Conservation (phyloP, 2,329 filamentous ascomycete genomes). For the Alternaria sp. region DNA sequence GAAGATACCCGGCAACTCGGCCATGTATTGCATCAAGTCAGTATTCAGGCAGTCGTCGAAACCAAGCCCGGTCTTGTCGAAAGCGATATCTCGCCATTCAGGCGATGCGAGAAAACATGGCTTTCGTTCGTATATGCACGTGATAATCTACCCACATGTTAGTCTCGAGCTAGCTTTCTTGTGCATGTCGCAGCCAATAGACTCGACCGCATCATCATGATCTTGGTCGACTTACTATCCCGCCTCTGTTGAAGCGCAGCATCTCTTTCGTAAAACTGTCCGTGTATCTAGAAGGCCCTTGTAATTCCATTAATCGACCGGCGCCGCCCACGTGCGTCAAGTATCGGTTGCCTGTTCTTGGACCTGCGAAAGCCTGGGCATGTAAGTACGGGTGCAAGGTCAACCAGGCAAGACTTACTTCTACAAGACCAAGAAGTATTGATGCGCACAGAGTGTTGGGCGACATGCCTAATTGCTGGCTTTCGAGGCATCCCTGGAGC, state of each 20-base stretch:
- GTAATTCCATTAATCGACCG: constrained; percentile 41
- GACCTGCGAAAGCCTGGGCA: constrained; percentile 38
- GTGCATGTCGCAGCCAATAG: not conserved
- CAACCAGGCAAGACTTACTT: constrained; percentile 21
- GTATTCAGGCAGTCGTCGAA: constrained; percentile 37
- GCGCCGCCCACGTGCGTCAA: constrained; percentile 43
- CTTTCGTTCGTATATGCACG: constrained; percentile 38
- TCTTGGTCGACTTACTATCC: constrained; percentile 30
- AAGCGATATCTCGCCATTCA: constrained; percentile 42
- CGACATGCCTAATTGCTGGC: constrained; percentile 37
- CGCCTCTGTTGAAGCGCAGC: constrained; percentile 37
- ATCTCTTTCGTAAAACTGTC: constrained; percentile 42
- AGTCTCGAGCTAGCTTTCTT: not conserved
- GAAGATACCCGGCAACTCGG: constrained; percentile 35
- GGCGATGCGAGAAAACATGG: constrained; percentile 38
- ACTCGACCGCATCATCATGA: not conserved
- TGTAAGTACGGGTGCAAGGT: not conserved
- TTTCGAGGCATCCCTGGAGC: constrained; percentile 36
- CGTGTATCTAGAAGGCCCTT: constrained; percentile 33
- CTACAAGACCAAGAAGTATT: constrained; percentile 40
- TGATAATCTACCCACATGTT: constrained; percentile 33
- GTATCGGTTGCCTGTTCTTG: constrained; percentile 38
- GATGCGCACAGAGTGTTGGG: constrained; percentile 44
- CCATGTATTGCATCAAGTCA: constrained; percentile 36
- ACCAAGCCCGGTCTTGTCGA: constrained; percentile 36